phyloP scores from a whole-genome alignment of 1,139 yeast genomes.

The Pneumocystis carinii region DNA sequence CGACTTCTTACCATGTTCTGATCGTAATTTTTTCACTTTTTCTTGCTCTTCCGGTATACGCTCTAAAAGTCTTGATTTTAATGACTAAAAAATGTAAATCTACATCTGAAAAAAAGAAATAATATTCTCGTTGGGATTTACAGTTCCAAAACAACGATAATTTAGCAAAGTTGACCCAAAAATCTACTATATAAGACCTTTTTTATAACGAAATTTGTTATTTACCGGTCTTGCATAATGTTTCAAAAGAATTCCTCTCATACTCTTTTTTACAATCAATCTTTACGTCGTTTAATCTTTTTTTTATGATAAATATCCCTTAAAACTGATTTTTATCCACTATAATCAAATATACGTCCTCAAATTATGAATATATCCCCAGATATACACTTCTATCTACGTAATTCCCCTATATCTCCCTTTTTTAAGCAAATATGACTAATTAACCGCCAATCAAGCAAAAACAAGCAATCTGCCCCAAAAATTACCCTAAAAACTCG shows the following conservation, averaged over 20 bases:
- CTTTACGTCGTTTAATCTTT: neutral
- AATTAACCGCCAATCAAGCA: too few species aligned
- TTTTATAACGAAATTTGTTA: neutral
- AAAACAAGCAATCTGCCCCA: too few species aligned
- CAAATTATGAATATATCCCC: neutral
- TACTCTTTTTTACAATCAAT: neutral
- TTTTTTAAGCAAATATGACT: too few species aligned
- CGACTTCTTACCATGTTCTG: slow-evolving; percentile 68
- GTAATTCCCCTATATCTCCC: too few species aligned
- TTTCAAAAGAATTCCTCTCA: neutral
- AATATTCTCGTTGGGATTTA: neutral
- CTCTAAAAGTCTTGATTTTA: slow-evolving; percentile 87
- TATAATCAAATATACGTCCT: neutral
- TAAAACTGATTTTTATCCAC: neutral
- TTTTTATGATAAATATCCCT: neutral
- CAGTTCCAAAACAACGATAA: neutral
- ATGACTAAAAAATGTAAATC: slow-evolving; percentile 34
- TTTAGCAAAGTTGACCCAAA: neutral
- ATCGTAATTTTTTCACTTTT: slow-evolving; percentile 76
- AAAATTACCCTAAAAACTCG: too few species aligned
- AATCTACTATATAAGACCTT: neutral
- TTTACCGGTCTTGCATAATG: neutral
- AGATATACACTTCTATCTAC: too few species aligned
- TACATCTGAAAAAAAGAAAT: neutral
- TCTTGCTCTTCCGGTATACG: slow-evolving; percentile 84